Conservation (phyloP, 192 early-diverging fungal genomes). For the Coemansia erecta region DNA sequence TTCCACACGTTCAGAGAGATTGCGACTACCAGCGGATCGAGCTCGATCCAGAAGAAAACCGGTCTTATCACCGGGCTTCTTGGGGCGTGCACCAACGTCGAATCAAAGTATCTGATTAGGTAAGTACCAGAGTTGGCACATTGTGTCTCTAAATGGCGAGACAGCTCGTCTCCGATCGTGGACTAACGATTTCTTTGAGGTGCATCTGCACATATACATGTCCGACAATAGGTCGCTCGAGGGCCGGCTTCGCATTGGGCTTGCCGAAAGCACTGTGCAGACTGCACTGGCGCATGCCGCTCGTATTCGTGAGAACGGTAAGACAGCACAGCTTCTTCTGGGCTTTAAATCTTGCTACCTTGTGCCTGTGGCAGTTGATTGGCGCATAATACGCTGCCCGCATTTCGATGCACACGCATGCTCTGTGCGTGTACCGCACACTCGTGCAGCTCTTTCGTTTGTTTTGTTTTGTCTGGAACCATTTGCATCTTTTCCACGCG, state of each 20-base stretch:
- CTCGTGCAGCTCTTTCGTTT: too few species aligned
- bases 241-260: slow-evolving; percentile 93
- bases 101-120: slow-evolving; percentile 87
- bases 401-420: too few species aligned
- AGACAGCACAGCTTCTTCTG: too few species aligned
- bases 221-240: slow-evolving; percentile 54
- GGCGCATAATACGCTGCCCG: too few species aligned
- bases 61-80: slow-evolving; percentile 75
- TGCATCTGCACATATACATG: neutral
- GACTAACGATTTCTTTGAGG: neutral
- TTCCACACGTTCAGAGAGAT: slow-evolving; percentile 87
- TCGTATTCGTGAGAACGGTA: slow-evolving; percentile 54
- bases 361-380: too few species aligned
- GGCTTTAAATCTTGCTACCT: too few species aligned
- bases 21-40: slow-evolving; percentile 71
- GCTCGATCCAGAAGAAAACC: slow-evolving; percentile 62
- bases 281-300: slow-evolving; percentile 84
- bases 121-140: too few species aligned
- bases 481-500: too few species aligned
- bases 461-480: too few species aligned
- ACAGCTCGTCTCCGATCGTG: too few species aligned
- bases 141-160: too few species aligned
- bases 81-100: slow-evolving; percentile 69
- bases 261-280: slow-evolving; percentile 92
- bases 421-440: too few species aligned